Conservation (phyloP, 2,329 filamentous ascomycete species). For the Alternaria sp. region DNA sequence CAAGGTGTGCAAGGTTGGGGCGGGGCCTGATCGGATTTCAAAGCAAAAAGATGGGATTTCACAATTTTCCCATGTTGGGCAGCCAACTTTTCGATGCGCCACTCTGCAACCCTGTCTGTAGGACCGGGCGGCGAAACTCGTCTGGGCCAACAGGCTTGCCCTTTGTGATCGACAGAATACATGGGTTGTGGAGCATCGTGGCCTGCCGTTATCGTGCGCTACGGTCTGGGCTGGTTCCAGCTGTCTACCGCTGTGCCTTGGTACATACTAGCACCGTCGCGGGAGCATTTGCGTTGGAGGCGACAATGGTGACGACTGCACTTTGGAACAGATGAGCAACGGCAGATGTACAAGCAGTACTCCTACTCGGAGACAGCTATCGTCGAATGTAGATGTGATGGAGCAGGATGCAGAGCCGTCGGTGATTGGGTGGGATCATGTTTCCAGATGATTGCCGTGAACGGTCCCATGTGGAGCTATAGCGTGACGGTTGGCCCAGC, state of each 20-base stretch:
- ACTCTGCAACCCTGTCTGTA: background rate
- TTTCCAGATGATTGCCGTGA: background rate
- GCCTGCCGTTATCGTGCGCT: background rate
- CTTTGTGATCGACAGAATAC: background rate
- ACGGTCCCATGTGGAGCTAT: background rate
- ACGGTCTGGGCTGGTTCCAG: background rate
- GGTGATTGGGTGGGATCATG: background rate
- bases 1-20: background rate
- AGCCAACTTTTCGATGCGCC: constrained; percentile 2
- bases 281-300: background rate
- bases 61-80: background rate
- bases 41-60: constrained; percentile 7
- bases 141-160: background rate
- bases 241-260: background rate
- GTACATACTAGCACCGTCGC: background rate
- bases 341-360: background rate
- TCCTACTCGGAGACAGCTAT: background rate
- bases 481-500: background rate
- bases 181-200: background rate
- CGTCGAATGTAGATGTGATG: background rate
- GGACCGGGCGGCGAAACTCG: background rate
- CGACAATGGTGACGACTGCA: background rate
- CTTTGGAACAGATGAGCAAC: background rate
- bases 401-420: background rate
- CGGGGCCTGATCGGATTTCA: constrained; percentile 7